Evolutionary conservation across 441 rosid genomes (phyloP), one percentile per base, ranked within the genome.

Genomic region (Populus hybrid): DNA sequence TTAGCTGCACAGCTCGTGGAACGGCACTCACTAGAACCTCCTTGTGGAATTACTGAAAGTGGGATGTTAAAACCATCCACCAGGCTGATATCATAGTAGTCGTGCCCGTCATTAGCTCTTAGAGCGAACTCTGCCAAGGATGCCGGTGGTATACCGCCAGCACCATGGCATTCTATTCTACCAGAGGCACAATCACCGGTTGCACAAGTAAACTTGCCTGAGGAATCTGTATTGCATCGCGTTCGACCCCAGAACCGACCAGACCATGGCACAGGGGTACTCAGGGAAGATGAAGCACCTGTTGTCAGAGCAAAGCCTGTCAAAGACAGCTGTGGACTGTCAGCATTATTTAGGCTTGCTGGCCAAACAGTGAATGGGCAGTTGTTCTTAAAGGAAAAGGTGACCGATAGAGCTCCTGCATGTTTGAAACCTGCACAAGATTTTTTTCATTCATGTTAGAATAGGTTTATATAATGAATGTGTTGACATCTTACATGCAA

Each of bases 11-110:
- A 85, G 53, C 76, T 75, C 0, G 85, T 7, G 7, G 61, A 1
- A 2, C 9, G 3, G 71, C 85, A 81, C 6, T 3, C 24, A 18
- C 61, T 16, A 2, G 77, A 69, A 4, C 83, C 83, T 2, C 84
- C 86, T 45, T 72, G 73, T 33, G 82, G 83, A 59, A 74, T 23
- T 1, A 80, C 63, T 1, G 79, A 72, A 2, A 83, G 4, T 3
- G 83, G 87, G 7, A 86, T 5, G 61, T 86, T 83, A 64, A 72
- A 86, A 24, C 87, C 88, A 24, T 86, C 84, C 0, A 86, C 87
- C 7, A 82, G 85, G 74, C 87, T 82, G 20, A 82, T 9, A 42
- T 86, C 84, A 59, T 67, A 83, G 68, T 42, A 81, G 31, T 86
- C 86, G 11, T 65, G 70, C 0, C 73, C 75, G 0, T 63, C 66